Base-by-base conservation (phyloP, 2,329 filamentous ascomycete genomes). In the Aspergillus fumigatus region DNA sequence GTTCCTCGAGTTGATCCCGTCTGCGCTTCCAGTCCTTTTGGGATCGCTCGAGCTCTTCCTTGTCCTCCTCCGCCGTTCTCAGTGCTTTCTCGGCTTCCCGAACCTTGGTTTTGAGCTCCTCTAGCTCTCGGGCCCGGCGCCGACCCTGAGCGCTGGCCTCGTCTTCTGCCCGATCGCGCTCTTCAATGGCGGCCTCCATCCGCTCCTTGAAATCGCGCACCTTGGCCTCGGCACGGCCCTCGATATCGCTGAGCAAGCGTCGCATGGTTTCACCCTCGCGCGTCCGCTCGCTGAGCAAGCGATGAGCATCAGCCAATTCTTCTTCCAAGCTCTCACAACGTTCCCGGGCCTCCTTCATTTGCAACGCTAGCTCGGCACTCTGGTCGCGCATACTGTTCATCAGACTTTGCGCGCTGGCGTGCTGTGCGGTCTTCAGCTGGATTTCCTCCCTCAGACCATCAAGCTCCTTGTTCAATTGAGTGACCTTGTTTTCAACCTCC, bases 231-330 rank as follows among this genome's bases (percentile, higher is more conserved):
- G 92, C 87, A 9, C 90, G 83, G 58, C 88, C 85, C 71, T 97
- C 91, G 8, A 92, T 90, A 62, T 97, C 93, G 17, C 88, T 87
- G 11, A 99, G 79, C 58, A 97, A 81, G 50, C 92, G 82, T 35
- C 94, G 86, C 92, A 99, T 97, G 0, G 91, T 97, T 77, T 97
- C 93, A 26, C 87, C 90, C 75, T 99, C 94, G 47, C 94, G 85
- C 3, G 90, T 93, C 26, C 94, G 87, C 73, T 99, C 94, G 52
- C 84, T 86, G 2, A 99, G 82, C 59, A 97, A 83, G 56, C 90
- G 85, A 70, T 96, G 92, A 3, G 92, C 88, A 73, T 99, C 94
- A 1, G 86, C 85, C 1, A 97, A 81, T 72, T 99, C 94, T 74
- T 99, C 94, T 68, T 97, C 93, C 0, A 97, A 79, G 56, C 87